Evolutionary conservation across 2,329 filamentous ascomycete species (phyloP).

Genomic region (Plenodomus tracheiphilus): DNA sequence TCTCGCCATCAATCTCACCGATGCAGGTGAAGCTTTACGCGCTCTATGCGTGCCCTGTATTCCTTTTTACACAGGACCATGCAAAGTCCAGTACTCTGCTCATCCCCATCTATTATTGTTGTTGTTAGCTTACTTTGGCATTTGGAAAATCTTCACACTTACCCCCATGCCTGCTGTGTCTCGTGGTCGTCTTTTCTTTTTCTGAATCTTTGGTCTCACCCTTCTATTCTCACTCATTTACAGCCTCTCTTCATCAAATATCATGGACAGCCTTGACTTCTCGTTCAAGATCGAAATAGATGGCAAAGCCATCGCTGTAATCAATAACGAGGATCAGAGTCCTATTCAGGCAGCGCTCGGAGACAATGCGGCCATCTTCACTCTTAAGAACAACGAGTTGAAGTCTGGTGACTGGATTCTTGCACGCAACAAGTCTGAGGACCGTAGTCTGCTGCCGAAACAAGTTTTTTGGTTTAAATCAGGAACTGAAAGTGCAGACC

Average conservation of each 20-base stretch:
- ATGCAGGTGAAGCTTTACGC: background rate
- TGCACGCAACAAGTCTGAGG: constrained; percentile 22
- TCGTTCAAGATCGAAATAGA: constrained; percentile 31
- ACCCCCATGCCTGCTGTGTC: background rate
- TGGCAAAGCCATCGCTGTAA: constrained; percentile 20
- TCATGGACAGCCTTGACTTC: constrained; percentile 26
- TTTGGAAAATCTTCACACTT: background rate
- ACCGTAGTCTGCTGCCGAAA: constrained; percentile 30
- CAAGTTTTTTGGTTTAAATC: constrained; percentile 29
- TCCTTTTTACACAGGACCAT: background rate
- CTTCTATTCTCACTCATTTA: constrained; percentile 9
- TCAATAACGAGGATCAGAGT: constrained; percentile 9
- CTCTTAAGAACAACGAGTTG: constrained; percentile 23
- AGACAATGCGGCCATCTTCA: constrained; percentile 25
- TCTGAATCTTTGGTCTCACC: constrained; percentile 6
- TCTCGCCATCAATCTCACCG: background rate
- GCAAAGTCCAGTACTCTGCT: background rate
- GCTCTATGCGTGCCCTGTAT: background rate
- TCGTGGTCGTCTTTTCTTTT: background rate
- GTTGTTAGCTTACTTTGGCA: background rate
- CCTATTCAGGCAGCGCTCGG: constrained; percentile 23
- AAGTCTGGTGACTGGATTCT: constrained; percentile 23
- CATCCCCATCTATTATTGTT: background rate
- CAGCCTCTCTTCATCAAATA: constrained; percentile 4
- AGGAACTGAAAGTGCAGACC: constrained; percentile 5